Conservation (phyloP, 352 stramenopile genomes). For the Phytophthora cryptogea region DNA sequence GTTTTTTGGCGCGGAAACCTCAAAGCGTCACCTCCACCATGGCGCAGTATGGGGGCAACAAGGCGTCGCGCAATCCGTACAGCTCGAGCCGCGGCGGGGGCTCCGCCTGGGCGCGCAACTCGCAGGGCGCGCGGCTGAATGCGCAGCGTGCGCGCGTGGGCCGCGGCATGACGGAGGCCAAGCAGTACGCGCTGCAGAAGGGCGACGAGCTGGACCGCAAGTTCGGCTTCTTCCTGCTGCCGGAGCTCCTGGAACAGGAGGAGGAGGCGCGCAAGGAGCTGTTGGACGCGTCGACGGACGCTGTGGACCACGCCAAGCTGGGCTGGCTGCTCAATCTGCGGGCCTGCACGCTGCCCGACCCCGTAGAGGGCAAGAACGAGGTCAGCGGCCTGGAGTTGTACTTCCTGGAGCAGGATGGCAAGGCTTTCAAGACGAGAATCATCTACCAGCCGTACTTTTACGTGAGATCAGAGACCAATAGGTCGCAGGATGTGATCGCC, state of each 20-base stretch:
- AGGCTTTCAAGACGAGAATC: slow-evolving; percentile 96
- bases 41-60: slow-evolving; percentile 22
- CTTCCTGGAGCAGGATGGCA: slow-evolving; percentile 93
- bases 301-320: slow-evolving; percentile 37
- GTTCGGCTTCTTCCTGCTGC: slow-evolving; percentile 68
- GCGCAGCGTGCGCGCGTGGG: slow-evolving; percentile 36
- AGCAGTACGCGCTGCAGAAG: slow-evolving; percentile 58
- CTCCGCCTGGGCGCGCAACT: slow-evolving; percentile 70
- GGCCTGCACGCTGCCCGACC: slow-evolving; percentile 58
- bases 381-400: slow-evolving; percentile 94
- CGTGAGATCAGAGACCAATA: slow-evolving; percentile 69
- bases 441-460: slow-evolving; percentile 98
- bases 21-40: slow-evolving; percentile 20
- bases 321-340: slow-evolving; percentile 81
- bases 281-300: neutral
- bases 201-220: slow-evolving; percentile 74
- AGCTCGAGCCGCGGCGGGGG: slow-evolving; percentile 36
- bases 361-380: slow-evolving; percentile 72
- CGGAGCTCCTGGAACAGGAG: slow-evolving; percentile 61
- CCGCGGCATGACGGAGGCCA: slow-evolving; percentile 63
- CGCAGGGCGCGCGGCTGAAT: slow-evolving; percentile 75
- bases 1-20: no score
- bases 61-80: slow-evolving; percentile 43
- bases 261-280: slow-evolving; percentile 37
- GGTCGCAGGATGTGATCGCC: slow-evolving; percentile 72